Conservation (phyloP, 805 yeast genomes). For the Kurtzmaniella cleridarum region DNA sequence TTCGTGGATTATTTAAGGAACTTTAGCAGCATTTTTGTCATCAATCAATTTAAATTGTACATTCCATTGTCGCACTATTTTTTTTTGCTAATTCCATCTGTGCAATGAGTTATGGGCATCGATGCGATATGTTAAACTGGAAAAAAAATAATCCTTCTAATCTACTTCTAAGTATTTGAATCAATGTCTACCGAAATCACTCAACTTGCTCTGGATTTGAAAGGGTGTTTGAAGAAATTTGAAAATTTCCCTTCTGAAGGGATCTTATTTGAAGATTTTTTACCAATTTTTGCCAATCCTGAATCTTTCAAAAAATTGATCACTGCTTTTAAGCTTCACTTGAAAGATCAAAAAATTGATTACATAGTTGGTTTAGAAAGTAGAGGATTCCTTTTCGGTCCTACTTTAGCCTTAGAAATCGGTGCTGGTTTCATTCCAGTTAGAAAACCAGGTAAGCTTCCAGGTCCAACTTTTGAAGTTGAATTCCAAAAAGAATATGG, state of each 20-base stretch:
- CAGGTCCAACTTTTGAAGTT: slow-evolving; percentile 74
- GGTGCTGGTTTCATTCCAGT: slow-evolving; percentile 92
- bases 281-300: slow-evolving; percentile 89
- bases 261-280: slow-evolving; percentile 88
- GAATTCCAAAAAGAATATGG: slow-evolving; percentile 91
- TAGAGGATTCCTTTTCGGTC: slow-evolving; percentile 96
- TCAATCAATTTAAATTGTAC: too few relatives aligned
- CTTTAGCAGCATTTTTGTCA: too few relatives aligned
- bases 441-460: slow-evolving; percentile 92
- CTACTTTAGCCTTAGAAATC: slow-evolving; percentile 84
- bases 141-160: too few relatives aligned
- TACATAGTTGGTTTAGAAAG: slow-evolving; percentile 93
- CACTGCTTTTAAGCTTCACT: slow-evolving; percentile 71
- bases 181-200: slow-evolving; percentile 17
- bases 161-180: background rate
- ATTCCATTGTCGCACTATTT: too few relatives aligned
- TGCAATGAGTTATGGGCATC: too few relatives aligned
- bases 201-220: slow-evolving; percentile 33
- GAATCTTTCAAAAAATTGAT: slow-evolving; percentile 73
- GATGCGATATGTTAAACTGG: too few relatives aligned
- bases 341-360: slow-evolving; percentile 67
- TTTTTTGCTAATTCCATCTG: too few relatives aligned
- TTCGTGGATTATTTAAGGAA: background rate
- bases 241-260: slow-evolving; percentile 95
- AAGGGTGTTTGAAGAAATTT: slow-evolving; percentile 52